Conservation (phyloP, 2,329 filamentous ascomycete species). For the Decorospora gaudefroyi region DNA sequence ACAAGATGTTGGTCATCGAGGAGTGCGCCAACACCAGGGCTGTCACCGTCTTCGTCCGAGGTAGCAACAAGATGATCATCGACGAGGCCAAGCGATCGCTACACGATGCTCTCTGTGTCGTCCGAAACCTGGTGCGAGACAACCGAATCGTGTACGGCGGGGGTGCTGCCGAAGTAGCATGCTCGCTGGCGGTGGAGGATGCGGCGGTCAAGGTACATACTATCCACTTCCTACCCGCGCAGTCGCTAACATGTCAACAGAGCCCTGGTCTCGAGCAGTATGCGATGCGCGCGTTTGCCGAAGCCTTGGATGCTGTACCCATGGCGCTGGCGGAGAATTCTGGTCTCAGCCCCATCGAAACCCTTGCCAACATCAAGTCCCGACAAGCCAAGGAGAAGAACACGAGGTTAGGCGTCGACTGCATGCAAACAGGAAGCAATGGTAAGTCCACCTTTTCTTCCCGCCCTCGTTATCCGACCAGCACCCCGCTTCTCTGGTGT, state of each 20-base stretch:
- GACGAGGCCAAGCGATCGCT: conserved; percentile 98
- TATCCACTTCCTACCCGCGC: neutral
- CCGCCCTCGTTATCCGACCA: conserved; percentile 9
- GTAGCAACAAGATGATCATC: conserved; percentile 99
- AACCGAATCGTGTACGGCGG: conserved; percentile 98
- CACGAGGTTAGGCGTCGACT: conserved; percentile 86
- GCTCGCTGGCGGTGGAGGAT: conserved; percentile 93
- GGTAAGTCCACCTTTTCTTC: conserved; percentile 54
- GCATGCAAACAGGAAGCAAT: conserved; percentile 93
- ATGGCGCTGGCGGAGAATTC: conserved; percentile 98
- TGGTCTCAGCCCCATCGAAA: conserved; percentile 93
- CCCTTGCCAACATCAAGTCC: conserved; percentile 91
- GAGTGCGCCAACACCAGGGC: conserved; percentile 97
- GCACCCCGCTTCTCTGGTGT: conserved; percentile 2
- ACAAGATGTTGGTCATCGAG: conserved; percentile 99
- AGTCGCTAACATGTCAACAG: conserved; percentile 47
- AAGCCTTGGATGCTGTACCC: conserved; percentile 89
- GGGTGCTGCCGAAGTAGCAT: conserved; percentile 95
- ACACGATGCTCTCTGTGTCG: conserved; percentile 96
- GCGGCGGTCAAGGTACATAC: conserved; percentile 74
- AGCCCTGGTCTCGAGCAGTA: conserved; percentile 98
- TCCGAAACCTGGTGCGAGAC: conserved; percentile 92
- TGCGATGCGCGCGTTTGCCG: conserved; percentile 96
- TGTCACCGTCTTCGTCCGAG: conserved; percentile 93
- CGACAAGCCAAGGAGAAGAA: conserved; percentile 89